Evolutionary conservation across 495 filamentous ascomycete species (phyloP), one percentile per base, ranked within the genome.

Genomic region (Aspergillus campestris): DNA sequence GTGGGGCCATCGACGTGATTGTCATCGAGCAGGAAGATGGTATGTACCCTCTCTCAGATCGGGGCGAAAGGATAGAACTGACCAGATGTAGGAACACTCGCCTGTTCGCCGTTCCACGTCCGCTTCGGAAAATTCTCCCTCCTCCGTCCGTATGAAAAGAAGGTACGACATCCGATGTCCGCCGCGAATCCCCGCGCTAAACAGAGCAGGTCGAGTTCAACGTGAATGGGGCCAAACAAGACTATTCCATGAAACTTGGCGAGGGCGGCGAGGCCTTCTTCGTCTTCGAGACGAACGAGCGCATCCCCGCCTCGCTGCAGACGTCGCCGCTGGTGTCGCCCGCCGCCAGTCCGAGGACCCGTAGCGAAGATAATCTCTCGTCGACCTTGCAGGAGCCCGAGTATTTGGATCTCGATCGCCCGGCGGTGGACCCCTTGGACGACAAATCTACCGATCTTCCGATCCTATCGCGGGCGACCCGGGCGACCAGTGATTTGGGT

Each of bases 241-340:
- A 92, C 47, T 95, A 94, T 74, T 78, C 92, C 12, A 97, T 99
- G 92, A 99, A 99, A 65, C 76, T 99, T 10, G 92, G 92, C 15
- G 92, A 99, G 61, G 94, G 86, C 7, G 92, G 92, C 31, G 94
- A 99, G 67, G 92, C 92, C 5, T 97, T 99, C 62, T 99, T 99
- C 60, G 86, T 99, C 32, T 97, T 99, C 58, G 90, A 95, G 66
- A 97, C 92, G 5, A 84, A 79, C 13, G 85, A 89, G 51, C 81
- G 78, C 44, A 90, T 99, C 42, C 92, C 92, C 14, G 83, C 81
- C 53, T 87, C 83, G 38, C 63, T 96, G 57, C 94, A 96, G 65
- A 99, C 92, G 7, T 96, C 90, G 9, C 94, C 92, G 24, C 67
- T 95, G 35, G 84, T 94, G 32, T 95, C 89, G 33, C 92, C 92